These are phyloP conservation scores for Zoysia matrella DNA, from an alignment of 202 grass and related monocot species.

Conservation along the genomic window DNA sequence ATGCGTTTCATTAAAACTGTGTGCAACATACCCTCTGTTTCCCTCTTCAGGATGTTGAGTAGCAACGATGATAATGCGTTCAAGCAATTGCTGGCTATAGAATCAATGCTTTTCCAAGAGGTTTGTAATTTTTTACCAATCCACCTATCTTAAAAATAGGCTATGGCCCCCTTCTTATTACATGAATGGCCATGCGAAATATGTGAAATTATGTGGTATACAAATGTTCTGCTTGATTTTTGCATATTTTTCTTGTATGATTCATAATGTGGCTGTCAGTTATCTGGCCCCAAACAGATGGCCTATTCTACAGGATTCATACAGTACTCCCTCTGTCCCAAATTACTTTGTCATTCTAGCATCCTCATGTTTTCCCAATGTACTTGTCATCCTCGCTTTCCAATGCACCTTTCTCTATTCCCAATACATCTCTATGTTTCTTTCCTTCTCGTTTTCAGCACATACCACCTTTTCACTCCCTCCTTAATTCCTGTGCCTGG, in stretches of 20 bases:
- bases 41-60: conserved; percentile 78
- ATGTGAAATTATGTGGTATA: not conserved
- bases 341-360: too few species aligned
- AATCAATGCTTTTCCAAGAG: conserved; percentile 76
- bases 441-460: too few species aligned
- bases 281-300: not conserved
- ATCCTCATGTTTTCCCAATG: too few species aligned
- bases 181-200: not conserved
- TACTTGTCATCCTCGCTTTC: too few species aligned
- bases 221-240: conserved; percentile 18
- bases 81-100: conserved; percentile 72
- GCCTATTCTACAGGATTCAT: not conserved
- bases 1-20: conserved; percentile 85
- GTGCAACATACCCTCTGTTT: conserved; percentile 92
- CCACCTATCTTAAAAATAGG: conserved; percentile 1
- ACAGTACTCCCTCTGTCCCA: too few species aligned
- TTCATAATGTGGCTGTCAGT: not conserved
- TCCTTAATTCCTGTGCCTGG: too few species aligned
- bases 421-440: too few species aligned
- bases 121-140: conserved; percentile 49
- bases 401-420: too few species aligned
- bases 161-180: conserved; percentile 10
- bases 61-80: conserved; percentile 88
- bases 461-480: too few species aligned
- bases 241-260: not conserved